Evolutionary conservation across 1,139 yeast genomes (phyloP).

Genomic region (Diutina neorugosa): DNA sequence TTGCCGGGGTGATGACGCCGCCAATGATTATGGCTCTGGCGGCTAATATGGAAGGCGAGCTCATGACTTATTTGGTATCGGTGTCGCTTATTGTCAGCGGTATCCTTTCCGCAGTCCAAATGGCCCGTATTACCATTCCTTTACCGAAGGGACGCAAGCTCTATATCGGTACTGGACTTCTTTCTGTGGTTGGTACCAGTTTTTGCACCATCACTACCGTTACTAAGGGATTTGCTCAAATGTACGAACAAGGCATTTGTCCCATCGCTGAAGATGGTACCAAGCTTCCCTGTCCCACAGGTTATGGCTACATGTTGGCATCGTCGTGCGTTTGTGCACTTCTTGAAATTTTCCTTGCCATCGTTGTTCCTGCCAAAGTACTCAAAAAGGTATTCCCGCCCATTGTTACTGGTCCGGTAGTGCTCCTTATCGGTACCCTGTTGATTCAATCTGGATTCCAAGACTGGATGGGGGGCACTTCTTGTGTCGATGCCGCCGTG

Average conservation of each 20-base stretch:
- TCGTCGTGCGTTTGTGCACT: slow-evolving; percentile 2
- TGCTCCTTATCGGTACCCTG: neutral
- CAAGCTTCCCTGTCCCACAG: slow-evolving; percentile 1
- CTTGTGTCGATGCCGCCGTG: neutral
- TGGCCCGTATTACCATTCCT: slow-evolving; percentile 1
- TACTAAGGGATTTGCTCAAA: neutral
- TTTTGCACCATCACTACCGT: slow-evolving; percentile 3
- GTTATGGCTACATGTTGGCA: neutral
- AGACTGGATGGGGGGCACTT: slow-evolving; percentile 3
- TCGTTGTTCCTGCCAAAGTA: neutral
- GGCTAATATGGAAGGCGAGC: neutral
- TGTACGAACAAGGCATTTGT: slow-evolving; percentile 1
- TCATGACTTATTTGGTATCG: neutral
- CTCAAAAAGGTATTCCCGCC: neutral
- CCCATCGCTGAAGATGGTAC: slow-evolving; percentile 1
- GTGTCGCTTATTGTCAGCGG: slow-evolving; percentile 1
- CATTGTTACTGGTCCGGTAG: slow-evolving; percentile 3
- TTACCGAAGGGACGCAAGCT: neutral
- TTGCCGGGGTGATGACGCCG: slow-evolving; percentile 4
- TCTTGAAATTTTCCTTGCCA: neutral
- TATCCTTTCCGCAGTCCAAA: neutral
- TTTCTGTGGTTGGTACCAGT: slow-evolving; percentile 4
- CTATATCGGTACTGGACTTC: slow-evolving; percentile 1
- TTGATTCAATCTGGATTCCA: slow-evolving; percentile 2
- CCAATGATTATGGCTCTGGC: slow-evolving; percentile 2